Conservation (phyloP, 306 rosid genomes). For the Cucurbita argyrosperma region DNA sequence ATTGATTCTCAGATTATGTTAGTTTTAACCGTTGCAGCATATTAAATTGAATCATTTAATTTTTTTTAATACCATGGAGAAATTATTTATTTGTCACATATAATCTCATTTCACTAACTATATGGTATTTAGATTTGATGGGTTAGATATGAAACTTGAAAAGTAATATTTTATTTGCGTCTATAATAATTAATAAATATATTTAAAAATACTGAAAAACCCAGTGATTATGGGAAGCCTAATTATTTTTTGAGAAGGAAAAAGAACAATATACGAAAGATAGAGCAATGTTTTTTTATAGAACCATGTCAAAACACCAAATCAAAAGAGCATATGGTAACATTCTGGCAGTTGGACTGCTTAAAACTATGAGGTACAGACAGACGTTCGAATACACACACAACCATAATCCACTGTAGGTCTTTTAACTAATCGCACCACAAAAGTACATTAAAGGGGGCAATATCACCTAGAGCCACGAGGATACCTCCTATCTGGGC, state of each 20-base stretch:
- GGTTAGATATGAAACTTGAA: too few relatives aligned
- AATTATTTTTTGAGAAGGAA: too few relatives aligned
- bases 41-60: too few relatives aligned
- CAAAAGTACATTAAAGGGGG: neutral
- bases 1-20: too few relatives aligned
- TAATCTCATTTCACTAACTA: too few relatives aligned
- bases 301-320: neutral
- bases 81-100: too few relatives aligned
- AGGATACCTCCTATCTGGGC: slow-evolving; percentile 68
- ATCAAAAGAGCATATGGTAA: neutral
- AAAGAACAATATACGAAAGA: neutral
- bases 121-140: too few relatives aligned
- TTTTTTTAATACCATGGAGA: too few relatives aligned
- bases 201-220: neutral
- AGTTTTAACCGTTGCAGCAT: too few relatives aligned
- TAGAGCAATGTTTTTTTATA: neutral
- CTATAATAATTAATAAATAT: too few relatives aligned
- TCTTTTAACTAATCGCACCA: neutral
- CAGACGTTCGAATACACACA: neutral
- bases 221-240: neutral
- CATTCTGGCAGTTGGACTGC: neutral
- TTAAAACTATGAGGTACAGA: neutral
- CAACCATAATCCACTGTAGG: neutral
- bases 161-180: too few relatives aligned
- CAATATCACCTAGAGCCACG: slow-evolving; percentile 49